phyloP scores from a whole-genome alignment of 805 yeast genomes.

The Priceomyces melissophilus region DNA sequence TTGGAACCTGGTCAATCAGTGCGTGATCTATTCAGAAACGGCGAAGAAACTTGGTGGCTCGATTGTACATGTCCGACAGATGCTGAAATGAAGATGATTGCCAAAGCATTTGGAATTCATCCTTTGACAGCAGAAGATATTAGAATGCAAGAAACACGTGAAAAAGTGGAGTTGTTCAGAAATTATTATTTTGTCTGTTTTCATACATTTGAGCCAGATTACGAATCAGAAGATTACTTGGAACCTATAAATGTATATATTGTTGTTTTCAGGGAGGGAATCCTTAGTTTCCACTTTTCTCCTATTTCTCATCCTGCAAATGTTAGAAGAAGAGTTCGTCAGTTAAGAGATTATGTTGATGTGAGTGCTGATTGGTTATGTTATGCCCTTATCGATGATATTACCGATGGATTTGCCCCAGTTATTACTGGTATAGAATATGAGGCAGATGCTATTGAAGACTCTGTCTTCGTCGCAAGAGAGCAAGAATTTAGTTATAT shows the following conservation, averaged over 20 bases:
- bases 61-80: slow-evolving; percentile 95
- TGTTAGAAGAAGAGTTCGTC: slow-evolving; percentile 79
- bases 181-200: slow-evolving; percentile 93
- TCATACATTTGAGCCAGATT: slow-evolving; percentile 90
- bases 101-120: slow-evolving; percentile 95
- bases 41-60: slow-evolving; percentile 90
- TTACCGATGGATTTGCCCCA: slow-evolving; percentile 82
- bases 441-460: slow-evolving; percentile 81
- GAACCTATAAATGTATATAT: slow-evolving; percentile 76
- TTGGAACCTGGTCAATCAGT: slow-evolving; percentile 63
- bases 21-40: slow-evolving; percentile 64
- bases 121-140: slow-evolving; percentile 98
- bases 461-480: slow-evolving; percentile 77
- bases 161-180: slow-evolving; percentile 89
- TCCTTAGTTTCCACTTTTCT: slow-evolving; percentile 56
- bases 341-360: slow-evolving; percentile 70
- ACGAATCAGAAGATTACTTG: slow-evolving; percentile 74
- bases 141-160: slow-evolving; percentile 93
- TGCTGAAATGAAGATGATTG: slow-evolving; percentile 85
- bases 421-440: slow-evolving; percentile 73
- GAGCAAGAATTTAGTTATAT: slow-evolving; percentile 71
- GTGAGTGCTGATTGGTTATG: slow-evolving; percentile 82
- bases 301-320: slow-evolving; percentile 61
- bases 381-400: slow-evolving; percentile 79
- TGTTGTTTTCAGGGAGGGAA: slow-evolving; percentile 59